Percentiles rank a stretch among this genome's conserved stretches.
Conservation (phyloP, 352 stramenopile genomes). For the Elongisporangium prolatum region DNA sequence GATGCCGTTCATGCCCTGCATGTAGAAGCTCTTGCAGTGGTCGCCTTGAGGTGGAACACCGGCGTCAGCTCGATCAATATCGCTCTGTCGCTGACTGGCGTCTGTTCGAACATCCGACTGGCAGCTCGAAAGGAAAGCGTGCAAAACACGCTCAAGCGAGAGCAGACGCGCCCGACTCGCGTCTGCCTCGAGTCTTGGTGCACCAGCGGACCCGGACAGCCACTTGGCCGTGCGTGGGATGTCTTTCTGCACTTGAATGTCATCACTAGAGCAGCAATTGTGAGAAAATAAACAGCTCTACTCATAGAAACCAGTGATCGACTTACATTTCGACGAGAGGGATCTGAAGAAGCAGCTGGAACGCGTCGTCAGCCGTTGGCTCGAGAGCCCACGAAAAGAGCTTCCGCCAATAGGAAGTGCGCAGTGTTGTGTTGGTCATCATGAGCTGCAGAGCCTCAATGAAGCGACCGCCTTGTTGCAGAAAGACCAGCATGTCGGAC, state of each 20-base stretch:
- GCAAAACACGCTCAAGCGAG: constrained; percentile 44
- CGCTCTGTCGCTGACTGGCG: constrained; percentile 2
- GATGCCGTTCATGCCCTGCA: constrained; percentile 85
- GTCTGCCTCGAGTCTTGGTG: constrained; percentile 37
- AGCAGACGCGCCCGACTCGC: constrained; percentile 26
- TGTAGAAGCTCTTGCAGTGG: constrained; percentile 54
- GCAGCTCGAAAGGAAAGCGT: constrained; percentile 66
- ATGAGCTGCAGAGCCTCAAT: constrained; percentile 77
- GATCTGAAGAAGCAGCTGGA: constrained; percentile 14
- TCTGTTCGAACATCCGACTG: constrained; percentile 35
- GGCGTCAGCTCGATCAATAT: constrained; percentile 18
- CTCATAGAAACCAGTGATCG: neutral
- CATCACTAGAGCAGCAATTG: constrained; percentile 31
- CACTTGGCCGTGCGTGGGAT: constrained; percentile 77
- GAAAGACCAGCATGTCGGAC: constrained; percentile 50
- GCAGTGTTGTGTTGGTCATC: constrained; percentile 38
- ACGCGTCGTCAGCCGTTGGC: constrained; percentile 9
- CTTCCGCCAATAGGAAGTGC: constrained; percentile 52
- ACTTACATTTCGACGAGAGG: constrained; percentile 55
- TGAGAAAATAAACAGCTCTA: neutral
- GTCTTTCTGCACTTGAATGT: constrained; percentile 73
- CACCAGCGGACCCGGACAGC: constrained; percentile 51
- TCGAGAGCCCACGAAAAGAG: constrained; percentile 65
- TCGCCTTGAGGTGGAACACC: constrained; percentile 14
- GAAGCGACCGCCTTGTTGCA: constrained; percentile 56